These are phyloP conservation scores for Balansia obtecta DNA, from an alignment of 2,329 filamentous ascomycete genomes.

Conservation along the genomic window DNA sequence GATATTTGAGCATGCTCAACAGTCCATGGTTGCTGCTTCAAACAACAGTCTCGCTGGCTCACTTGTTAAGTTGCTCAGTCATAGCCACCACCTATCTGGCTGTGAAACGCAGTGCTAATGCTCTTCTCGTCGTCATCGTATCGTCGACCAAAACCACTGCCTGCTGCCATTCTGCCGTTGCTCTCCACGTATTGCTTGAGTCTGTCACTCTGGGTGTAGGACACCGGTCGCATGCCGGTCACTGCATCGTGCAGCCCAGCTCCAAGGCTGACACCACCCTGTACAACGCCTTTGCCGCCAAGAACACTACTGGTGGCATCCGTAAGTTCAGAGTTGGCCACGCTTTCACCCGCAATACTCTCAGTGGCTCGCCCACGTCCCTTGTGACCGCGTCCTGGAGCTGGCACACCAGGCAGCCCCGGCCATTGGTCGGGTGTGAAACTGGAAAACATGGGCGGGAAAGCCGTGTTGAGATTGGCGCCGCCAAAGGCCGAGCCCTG, in stretches of 20 bases:
- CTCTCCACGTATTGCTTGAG: slow-evolving; percentile 91
- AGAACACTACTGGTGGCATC: slow-evolving; percentile 71
- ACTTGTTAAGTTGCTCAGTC: slow-evolving; percentile 27
- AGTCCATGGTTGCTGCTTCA: background rate
- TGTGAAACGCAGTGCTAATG: slow-evolving; percentile 91
- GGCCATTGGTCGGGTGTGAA: slow-evolving; percentile 88
- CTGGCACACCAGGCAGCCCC: slow-evolving; percentile 53
- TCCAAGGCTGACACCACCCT: slow-evolving; percentile 78
- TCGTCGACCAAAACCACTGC: slow-evolving; percentile 56
- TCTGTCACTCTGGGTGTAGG: slow-evolving; percentile 57
- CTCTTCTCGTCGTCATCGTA: slow-evolving; percentile 93
- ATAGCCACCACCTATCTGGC: slow-evolving; percentile 64
- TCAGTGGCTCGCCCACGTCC: slow-evolving; percentile 54
- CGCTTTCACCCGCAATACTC: slow-evolving; percentile 83
- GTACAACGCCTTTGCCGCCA: slow-evolving; percentile 60
- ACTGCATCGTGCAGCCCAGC: slow-evolving; percentile 64
- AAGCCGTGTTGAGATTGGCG: slow-evolving; percentile 59
- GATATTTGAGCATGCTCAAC: background rate
- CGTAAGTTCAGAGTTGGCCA: slow-evolving; percentile 81
- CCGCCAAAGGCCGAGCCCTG: slow-evolving; percentile 86
- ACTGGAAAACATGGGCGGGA: slow-evolving; percentile 89
- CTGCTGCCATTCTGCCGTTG: slow-evolving; percentile 54
- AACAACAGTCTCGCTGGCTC: slow-evolving; percentile 1
- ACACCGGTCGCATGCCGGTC: slow-evolving; percentile 50
- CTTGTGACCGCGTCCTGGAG: slow-evolving; percentile 52